Evolutionary conservation across 345 rosid species (phyloP).

Genomic region (Populus ilicifolia): DNA sequence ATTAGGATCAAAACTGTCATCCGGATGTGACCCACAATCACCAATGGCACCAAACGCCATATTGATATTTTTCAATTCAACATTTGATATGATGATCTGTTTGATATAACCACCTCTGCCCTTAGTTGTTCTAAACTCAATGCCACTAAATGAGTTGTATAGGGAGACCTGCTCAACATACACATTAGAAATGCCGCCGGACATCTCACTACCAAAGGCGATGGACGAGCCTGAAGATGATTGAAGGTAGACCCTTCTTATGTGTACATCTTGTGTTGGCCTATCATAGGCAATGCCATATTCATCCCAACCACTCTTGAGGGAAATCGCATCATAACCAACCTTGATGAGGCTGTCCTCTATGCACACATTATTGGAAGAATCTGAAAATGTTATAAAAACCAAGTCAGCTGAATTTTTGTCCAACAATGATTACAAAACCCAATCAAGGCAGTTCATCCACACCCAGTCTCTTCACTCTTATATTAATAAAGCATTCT

Average conservation of each 20-base stretch:
- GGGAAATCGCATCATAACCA: slow-evolving; percentile 71
- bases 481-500: neutral
- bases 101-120: slow-evolving; percentile 87
- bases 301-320: slow-evolving; percentile 97
- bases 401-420: neutral
- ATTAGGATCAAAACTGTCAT: slow-evolving; percentile 60
- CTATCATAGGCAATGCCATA: slow-evolving; percentile 72
- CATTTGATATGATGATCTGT: slow-evolving; percentile 49
- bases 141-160: slow-evolving; percentile 49
- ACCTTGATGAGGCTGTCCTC: slow-evolving; percentile 66
- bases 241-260: slow-evolving; percentile 56
- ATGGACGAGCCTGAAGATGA: slow-evolving; percentile 72
- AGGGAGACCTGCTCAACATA: slow-evolving; percentile 48
- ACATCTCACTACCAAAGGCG: slow-evolving; percentile 97
- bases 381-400: slow-evolving; percentile 49
- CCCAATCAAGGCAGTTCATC: neutral
- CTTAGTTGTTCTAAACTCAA: slow-evolving; percentile 62
- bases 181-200: slow-evolving; percentile 77
- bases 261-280: slow-evolving; percentile 55
- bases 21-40: slow-evolving; percentile 70
- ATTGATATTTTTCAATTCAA: slow-evolving; percentile 34
- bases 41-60: slow-evolving; percentile 58
- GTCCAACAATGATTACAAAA: neutral
- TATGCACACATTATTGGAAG: slow-evolving; percentile 77
- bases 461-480: neutral